Evolutionary conservation across 495 filamentous ascomycete genomes (phyloP), one percentile per base, ranked within the genome.

Genomic region (Cenococcum geophilum): DNA sequence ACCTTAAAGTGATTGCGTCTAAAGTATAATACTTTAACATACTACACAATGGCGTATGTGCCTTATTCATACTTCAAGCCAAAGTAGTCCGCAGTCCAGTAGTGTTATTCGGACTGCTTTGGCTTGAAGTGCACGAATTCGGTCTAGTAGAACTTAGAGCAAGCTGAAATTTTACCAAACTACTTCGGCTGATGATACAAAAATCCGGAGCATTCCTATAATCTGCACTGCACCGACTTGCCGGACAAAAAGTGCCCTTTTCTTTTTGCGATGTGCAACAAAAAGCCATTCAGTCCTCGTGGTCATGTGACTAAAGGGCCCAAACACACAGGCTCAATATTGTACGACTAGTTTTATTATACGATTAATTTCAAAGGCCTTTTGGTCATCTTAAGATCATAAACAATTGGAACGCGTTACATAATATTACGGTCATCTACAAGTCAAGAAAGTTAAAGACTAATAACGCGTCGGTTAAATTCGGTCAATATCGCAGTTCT

Each of bases 51-150:
- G 48, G 52, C 57, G 47, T 64, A 64, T 54, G 36, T 60, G 57
- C 49, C 37, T 61, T 61, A 57, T 61, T 65, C 43, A 61, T 61
- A 60, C 36, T 64, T 64, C 36, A 64, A 64, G 57, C 61, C 61
- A 64, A 64, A 54, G 61, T 50, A 64, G 61, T 21, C 61, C 25
- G 36, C 54, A 36, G 50, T 57, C 35, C 36, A 57, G 40, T 45
- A 45, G 40, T 45, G 40, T 45, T 45, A 45, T 45, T 45, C 40
- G 40, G 40, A 45, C 40, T 45, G 40, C 40, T 45, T 45, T 18
- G 40, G 40, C 40, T 2, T 45, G 40, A 45, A 45, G 40, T 45
- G 11, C 40, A 45, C 40, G 40, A 45, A 45, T 45, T 45, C 40
- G 40, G 40, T 45, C 40, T 45, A 45, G 40, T 45, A 45, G 40